phyloP scores from a whole-genome alignment of 2,329 filamentous ascomycete species.

The Alternaria gaisen region DNA sequence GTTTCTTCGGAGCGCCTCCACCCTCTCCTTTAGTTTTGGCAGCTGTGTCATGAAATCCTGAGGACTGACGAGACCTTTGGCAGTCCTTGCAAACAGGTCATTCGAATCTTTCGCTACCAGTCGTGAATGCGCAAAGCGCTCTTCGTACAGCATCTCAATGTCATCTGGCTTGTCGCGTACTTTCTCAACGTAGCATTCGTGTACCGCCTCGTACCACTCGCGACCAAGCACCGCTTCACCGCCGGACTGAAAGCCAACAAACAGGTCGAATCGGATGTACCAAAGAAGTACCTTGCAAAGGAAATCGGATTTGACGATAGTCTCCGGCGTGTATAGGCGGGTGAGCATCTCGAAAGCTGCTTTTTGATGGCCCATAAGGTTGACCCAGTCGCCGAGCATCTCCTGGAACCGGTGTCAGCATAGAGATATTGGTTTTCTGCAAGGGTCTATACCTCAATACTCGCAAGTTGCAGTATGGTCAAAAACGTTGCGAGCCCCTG shows the following conservation, averaged over 20 bases:
- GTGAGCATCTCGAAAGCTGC: conserved; percentile 85
- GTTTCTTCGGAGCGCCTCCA: conserved; percentile 56
- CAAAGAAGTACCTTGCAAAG: conserved; percentile 81
- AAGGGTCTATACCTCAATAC: conserved; percentile 76
- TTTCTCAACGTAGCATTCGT: conserved; percentile 70
- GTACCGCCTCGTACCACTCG: conserved; percentile 77
- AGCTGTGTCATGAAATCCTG: conserved; percentile 71
- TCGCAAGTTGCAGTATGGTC: conserved; percentile 89
- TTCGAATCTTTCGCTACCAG: conserved; percentile 83
- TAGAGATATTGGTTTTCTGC: neutral
- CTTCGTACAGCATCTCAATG: conserved; percentile 72
- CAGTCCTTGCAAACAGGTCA: conserved; percentile 74
- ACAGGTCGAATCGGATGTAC: conserved; percentile 90
- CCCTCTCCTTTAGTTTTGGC: conserved; percentile 56
- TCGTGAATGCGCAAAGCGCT: conserved; percentile 71
- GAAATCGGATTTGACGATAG: conserved; percentile 74
- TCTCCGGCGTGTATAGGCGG: conserved; percentile 79
- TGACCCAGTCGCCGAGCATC: conserved; percentile 94
- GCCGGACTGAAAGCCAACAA: conserved; percentile 82
- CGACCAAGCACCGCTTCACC: conserved; percentile 76
- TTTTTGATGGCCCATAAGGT: conserved; percentile 89
- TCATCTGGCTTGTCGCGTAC: conserved; percentile 68
- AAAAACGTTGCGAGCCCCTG: conserved; percentile 78
- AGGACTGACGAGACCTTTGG: conserved; percentile 68
- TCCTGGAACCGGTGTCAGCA: conserved; percentile 66